These are phyloP conservation scores for Schizosaccharomyces osmophilus DNA, from an alignment of 805 yeast species.

Conservation along the genomic window DNA sequence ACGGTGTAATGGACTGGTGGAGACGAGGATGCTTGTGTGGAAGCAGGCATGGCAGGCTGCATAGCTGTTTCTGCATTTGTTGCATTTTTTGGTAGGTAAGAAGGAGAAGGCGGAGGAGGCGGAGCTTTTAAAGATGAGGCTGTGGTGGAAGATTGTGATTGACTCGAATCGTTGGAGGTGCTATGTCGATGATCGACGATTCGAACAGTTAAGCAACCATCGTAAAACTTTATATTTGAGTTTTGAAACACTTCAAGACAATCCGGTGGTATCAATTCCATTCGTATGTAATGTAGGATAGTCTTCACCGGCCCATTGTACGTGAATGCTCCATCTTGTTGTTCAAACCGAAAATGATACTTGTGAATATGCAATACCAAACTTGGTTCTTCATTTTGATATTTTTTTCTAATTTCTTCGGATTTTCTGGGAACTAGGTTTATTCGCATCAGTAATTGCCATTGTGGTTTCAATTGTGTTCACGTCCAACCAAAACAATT, in stretches of 20 bases:
- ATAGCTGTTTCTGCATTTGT: not conserved
- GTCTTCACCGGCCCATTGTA: constrained; percentile 2
- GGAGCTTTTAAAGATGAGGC: not conserved
- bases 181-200: constrained; percentile 1
- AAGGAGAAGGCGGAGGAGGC: not conserved
- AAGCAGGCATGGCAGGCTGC: not conserved
- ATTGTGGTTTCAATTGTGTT: no score
- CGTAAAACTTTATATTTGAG: not conserved
- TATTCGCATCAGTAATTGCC: not conserved
- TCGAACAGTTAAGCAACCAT: not conserved
- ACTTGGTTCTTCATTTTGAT: not conserved
- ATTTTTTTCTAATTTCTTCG: not conserved
- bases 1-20: not conserved
- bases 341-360: constrained; percentile 2
- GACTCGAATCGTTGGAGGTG: not conserved
- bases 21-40: not conserved
- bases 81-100: not conserved
- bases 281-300: not conserved
- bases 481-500: no score
- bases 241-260: constrained; percentile 1
- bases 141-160: not conserved
- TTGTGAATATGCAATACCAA: not conserved
- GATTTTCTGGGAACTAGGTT: not conserved
- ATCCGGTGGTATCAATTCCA: constrained; percentile 2
- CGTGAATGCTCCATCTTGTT: constrained; percentile 2